Conservation (phyloP, 1,284 basidiomycete genomes). For the Chondrostereum purpureum region DNA sequence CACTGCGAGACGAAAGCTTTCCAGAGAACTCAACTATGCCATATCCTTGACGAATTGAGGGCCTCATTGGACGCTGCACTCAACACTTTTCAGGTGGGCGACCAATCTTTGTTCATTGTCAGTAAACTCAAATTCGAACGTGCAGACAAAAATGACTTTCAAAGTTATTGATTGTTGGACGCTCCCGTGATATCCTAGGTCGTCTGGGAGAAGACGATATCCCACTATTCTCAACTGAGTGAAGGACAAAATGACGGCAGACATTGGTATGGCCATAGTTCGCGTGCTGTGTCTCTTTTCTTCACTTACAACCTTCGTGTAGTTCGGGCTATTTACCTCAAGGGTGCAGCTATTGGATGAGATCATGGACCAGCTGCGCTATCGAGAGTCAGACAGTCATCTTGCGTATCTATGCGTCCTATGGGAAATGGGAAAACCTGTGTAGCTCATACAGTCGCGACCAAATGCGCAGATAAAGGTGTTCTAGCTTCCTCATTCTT, state of each 20-base stretch:
- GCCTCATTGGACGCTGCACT: neutral
- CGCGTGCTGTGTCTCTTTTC: neutral
- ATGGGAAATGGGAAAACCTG: neutral
- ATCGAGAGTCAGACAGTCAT: neutral
- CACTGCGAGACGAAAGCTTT: slow-evolving; percentile 14
- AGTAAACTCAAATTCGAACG: neutral
- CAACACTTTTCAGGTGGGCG: neutral
- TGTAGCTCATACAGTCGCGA: neutral
- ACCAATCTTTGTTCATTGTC: neutral
- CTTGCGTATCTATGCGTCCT: neutral
- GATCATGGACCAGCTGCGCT: too few species aligned
- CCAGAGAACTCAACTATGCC: slow-evolving; percentile 9
- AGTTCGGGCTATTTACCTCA: neutral
- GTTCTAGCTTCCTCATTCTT: slow-evolving; percentile 1
- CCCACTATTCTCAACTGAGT: neutral
- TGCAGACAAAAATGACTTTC: neutral
- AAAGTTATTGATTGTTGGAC: neutral
- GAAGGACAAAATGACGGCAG: neutral
- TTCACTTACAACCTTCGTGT: neutral
- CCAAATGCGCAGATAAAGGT: neutral
- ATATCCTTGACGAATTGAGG: neutral
- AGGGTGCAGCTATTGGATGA: neutral
- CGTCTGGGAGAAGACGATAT: neutral
- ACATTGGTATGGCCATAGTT: neutral
- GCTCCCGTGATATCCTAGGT: neutral